These are phyloP conservation scores for Phytophthora uliginosa DNA, from an alignment of 352 stramenopile genomes.

Conservation along the genomic window DNA sequence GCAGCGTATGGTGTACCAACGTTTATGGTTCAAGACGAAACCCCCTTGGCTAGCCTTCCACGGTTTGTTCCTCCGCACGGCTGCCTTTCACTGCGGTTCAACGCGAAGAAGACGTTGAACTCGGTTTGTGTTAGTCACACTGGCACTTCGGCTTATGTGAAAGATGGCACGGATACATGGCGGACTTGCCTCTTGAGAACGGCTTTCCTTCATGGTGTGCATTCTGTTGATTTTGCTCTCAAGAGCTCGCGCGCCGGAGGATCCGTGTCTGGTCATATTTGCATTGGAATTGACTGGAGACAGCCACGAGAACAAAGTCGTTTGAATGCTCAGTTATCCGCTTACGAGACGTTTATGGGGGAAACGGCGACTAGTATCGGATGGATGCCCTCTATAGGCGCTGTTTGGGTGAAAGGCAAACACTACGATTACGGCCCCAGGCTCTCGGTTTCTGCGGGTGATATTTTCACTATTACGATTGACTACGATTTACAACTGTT, in stretches of 20 bases:
- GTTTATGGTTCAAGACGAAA: slow-evolving; percentile 86
- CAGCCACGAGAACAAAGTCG: slow-evolving; percentile 15
- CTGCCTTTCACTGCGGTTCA: slow-evolving; percentile 67
- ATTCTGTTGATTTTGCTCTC: slow-evolving; percentile 83
- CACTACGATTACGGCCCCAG: slow-evolving; percentile 61
- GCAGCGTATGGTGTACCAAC: slow-evolving; percentile 89
- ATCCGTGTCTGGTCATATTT: slow-evolving; percentile 78
- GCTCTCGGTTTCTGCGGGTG: slow-evolving; percentile 55
- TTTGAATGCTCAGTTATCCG: slow-evolving; percentile 10
- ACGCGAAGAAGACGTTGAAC: slow-evolving; percentile 65
- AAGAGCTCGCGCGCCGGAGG: slow-evolving; percentile 78
- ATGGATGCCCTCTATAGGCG: slow-evolving; percentile 88
- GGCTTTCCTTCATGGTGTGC: slow-evolving; percentile 70
- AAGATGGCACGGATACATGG: slow-evolving; percentile 68
- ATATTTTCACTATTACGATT: slow-evolving; percentile 80
- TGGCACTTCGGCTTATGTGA: slow-evolving; percentile 65
- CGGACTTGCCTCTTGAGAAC: slow-evolving; percentile 74
- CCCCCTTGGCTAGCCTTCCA: slow-evolving; percentile 66
- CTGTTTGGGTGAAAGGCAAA: slow-evolving; percentile 77
- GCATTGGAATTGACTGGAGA: slow-evolving; percentile 77
- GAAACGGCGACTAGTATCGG: slow-evolving; percentile 64
- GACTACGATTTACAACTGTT: slow-evolving; percentile 84
- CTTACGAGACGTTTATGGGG: slow-evolving; percentile 62
- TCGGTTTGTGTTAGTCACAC: slow-evolving; percentile 82
- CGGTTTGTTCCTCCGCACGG: slow-evolving; percentile 73